Percentiles rank a stretch among this genome's conserved stretches.
These are phyloP conservation scores for Colletotrichum sp. DNA, from an alignment of 2,329 filamentous ascomycete species.

Conservation along the genomic window DNA sequence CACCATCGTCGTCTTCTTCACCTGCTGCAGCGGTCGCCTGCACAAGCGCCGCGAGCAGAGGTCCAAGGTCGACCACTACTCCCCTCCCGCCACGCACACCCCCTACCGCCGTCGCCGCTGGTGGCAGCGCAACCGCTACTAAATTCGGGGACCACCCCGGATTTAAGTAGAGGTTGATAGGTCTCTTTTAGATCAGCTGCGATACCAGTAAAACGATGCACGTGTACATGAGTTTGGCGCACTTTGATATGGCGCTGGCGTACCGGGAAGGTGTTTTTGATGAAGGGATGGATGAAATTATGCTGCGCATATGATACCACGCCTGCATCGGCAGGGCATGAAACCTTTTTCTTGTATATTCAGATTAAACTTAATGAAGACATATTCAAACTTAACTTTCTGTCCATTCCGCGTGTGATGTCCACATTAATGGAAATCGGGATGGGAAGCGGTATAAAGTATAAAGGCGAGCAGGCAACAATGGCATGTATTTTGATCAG, in stretches of 20 bases:
- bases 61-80: constrained; percentile 32
- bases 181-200: not conserved
- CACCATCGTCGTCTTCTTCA: constrained; percentile 63
- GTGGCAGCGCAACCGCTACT: constrained; percentile 23
- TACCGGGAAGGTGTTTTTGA: not conserved
- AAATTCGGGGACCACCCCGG: not conserved
- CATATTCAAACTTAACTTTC: fast-evolving
- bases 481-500: not conserved
- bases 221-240: not conserved
- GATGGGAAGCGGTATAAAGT: not conserved
- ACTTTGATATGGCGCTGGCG: not conserved
- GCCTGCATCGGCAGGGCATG: not conserved
- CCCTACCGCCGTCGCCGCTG: constrained; percentile 17
- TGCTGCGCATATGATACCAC: constrained; percentile 12
- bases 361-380: not conserved
- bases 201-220: not conserved
- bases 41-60: constrained; percentile 36
- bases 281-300: not conserved
- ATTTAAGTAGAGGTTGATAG: not conserved
- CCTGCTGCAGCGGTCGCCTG: constrained; percentile 61
- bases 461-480: not conserved
- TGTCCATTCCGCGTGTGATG: fast-evolving
- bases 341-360: not conserved
- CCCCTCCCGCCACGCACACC: constrained; percentile 19
- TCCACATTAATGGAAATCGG: fast-evolving